Percentiles rank a stretch among this genome's conserved stretches.
Evolutionary conservation across 148 eudicot genomes (phyloP).

Genomic region (Fagopyrum homotropicum): DNA sequence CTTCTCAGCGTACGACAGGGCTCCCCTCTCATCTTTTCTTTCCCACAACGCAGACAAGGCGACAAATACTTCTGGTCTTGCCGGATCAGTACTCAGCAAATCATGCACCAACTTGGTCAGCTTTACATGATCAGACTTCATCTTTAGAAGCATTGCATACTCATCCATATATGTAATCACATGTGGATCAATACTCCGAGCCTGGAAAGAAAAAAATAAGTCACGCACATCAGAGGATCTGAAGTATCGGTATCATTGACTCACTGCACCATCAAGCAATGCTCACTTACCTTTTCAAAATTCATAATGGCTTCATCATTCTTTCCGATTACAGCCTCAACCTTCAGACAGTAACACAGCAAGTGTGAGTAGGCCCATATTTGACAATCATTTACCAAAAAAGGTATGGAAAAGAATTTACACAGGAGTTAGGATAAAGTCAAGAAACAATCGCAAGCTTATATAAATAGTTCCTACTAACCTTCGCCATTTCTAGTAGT

Average conservation of each 20-base stretch:
- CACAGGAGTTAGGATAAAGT: not conserved
- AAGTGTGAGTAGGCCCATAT: not conserved
- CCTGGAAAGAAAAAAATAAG: constrained; percentile 38
- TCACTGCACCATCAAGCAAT: not conserved
- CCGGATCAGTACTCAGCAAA: constrained; percentile 68
- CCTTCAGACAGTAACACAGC: constrained; percentile 34
- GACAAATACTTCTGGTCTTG: constrained; percentile 90
- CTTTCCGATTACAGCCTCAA: constrained; percentile 77
- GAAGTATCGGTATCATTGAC: not conserved
- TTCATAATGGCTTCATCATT: constrained; percentile 73
- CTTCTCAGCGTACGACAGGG: constrained; percentile 82
- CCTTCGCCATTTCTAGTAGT: constrained; percentile 93
- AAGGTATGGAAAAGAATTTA: not conserved
- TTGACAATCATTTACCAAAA: too few relatives aligned
- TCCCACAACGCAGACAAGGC: constrained; percentile 90
- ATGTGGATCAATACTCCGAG: constrained; percentile 79
- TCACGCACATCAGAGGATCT: not conserved
- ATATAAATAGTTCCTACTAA: constrained; percentile 20
- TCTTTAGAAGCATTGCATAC: constrained; percentile 92
- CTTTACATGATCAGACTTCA: constrained; percentile 67
- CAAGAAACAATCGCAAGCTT: not conserved
- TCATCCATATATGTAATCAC: constrained; percentile 89
- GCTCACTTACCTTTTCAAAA: constrained; percentile 88
- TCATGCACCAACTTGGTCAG: constrained; percentile 90
- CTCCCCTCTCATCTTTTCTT: constrained; percentile 88